Percentiles rank a stretch among this genome's conserved stretches.
Evolutionary conservation across 2,329 filamentous ascomycete species (phyloP).

Genomic region (Exophiala aquamarina): DNA sequence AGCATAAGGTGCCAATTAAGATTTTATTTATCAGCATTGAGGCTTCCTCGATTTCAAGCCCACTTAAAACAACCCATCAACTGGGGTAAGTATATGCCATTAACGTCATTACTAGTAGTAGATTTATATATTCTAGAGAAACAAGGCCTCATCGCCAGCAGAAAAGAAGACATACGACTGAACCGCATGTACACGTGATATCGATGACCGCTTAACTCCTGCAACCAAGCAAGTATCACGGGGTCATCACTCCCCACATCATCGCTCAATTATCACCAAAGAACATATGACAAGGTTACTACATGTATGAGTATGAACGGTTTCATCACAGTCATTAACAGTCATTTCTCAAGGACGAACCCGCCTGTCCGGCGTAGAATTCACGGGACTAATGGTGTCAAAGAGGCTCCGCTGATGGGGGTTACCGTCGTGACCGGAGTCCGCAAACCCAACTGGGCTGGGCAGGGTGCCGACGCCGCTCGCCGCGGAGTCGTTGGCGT

Average conservation of each 20-base stretch:
- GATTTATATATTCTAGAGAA: too few species aligned
- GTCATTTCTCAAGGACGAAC: neutral
- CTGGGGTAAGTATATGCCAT: too few species aligned
- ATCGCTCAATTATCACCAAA: neutral
- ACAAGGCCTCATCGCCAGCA: too few species aligned
- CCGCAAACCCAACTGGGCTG: constrained; percentile 1
- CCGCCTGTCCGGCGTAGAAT: constrained; percentile 9
- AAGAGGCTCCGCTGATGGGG: constrained; percentile 14
- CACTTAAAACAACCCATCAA: too few species aligned
- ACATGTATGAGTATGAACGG: too few species aligned
- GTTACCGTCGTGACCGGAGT: constrained; percentile 6
- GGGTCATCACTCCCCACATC: neutral
- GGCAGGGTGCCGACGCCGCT: constrained; percentile 20
- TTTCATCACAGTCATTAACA: too few species aligned
- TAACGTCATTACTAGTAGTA: too few species aligned
- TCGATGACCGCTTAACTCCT: neutral
- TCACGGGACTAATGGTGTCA: constrained; percentile 17
- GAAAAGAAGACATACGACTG: too few species aligned
- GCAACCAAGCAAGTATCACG: neutral
- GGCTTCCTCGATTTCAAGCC: too few species aligned
- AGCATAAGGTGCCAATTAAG: too few species aligned
- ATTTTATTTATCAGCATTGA: too few species aligned
- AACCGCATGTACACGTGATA: too few species aligned
- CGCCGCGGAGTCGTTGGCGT: constrained; percentile 15
- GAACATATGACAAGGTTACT: neutral